Evolutionary conservation across 441 rosid species (phyloP).

Genomic region (Populus tomentosa): DNA sequence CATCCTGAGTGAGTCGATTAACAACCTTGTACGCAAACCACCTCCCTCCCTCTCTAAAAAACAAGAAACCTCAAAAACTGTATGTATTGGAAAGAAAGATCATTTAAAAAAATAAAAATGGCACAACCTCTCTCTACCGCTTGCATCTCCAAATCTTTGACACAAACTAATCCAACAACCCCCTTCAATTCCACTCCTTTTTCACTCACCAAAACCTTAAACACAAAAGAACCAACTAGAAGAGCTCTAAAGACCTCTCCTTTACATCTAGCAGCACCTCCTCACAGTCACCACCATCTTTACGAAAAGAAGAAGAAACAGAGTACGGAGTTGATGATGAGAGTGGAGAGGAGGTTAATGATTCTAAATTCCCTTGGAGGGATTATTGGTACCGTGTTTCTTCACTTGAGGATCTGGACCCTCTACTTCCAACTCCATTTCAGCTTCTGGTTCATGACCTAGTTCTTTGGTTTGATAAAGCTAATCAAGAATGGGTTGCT

Average conservation of each 20-base stretch:
- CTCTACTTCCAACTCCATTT: constrained; percentile 54
- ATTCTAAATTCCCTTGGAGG: constrained; percentile 65
- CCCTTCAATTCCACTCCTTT: constrained; percentile 6
- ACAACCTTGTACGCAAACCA: constrained; percentile 25
- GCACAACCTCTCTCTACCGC: constrained; percentile 22
- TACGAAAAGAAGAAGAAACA: constrained; percentile 30
- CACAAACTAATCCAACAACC: constrained; percentile 1
- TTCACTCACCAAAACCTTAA: constrained; percentile 11
- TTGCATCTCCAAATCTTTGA: constrained; percentile 17
- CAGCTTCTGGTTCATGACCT: constrained; percentile 87
- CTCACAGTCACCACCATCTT: constrained; percentile 27
- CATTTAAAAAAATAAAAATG: constrained; percentile 19
- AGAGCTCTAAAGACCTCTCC: constrained; percentile 24
- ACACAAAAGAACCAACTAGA: not conserved
- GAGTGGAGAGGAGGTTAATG: constrained; percentile 40
- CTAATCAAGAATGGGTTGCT: constrained; percentile 61
- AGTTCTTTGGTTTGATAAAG: constrained; percentile 73
- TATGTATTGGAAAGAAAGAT: not conserved
- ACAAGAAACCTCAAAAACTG: not conserved
- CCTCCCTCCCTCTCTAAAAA: not conserved
- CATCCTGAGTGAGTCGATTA: not conserved
- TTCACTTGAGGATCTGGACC: constrained; percentile 73
- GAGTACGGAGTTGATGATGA: constrained; percentile 18
- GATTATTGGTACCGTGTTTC: constrained; percentile 96
- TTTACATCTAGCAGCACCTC: constrained; percentile 52